Base-by-base conservation (phyloP, 2,329 filamentous ascomycete genomes). In the Aspergillus ibericus region DNA sequence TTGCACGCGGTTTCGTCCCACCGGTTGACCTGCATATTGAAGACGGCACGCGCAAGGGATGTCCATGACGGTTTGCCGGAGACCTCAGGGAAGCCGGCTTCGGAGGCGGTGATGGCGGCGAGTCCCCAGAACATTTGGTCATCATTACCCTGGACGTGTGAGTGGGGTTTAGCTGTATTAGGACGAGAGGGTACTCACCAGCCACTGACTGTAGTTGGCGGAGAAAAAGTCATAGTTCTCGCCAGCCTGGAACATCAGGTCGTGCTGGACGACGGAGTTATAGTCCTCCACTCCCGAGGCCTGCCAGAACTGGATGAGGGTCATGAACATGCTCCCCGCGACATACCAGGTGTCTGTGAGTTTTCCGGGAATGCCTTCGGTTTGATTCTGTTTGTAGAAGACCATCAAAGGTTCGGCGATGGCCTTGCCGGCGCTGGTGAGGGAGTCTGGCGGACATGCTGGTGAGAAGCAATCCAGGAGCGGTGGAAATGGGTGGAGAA, bases 301-400 rank as follows among this genome's bases (percentile, higher is more conserved):
- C 70, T 88, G 89, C 89, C 89, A 93, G 73, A 93, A 93, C 68
- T 93, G 89, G 59, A 93, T 80, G 63, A 93, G 77, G 5, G 88
- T 79, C 36, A 80, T 81, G 69, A 82, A 83, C 78, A 92, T 85
- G 60, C 88, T 88, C 50, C 89, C 89, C 10, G 80, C 87, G 75
- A 89, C 87, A 88, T 86, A 91, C 62, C 71, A 66, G 18, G 68
- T 70, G 18, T 64, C 70, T 8, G 68, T 67, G 15, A 73, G 59
- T 32, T 72, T 65, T 15, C 71, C 71, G 22, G 71, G 71, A 9
- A 72, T 68, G 35, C 69, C 65, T 50, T 70, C 69, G 38, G 66
- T 66, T 53, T 71, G 59, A 34, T 72, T 71, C 22, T 59, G 55
- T 29, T 63, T 62, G 59, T 74, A 74, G 32, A 63, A 64, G 8